Percentiles rank a stretch among this genome's conserved stretches.
Conservation (phyloP, 768 basidiomycete species). For the Suillus subalutaceus region DNA sequence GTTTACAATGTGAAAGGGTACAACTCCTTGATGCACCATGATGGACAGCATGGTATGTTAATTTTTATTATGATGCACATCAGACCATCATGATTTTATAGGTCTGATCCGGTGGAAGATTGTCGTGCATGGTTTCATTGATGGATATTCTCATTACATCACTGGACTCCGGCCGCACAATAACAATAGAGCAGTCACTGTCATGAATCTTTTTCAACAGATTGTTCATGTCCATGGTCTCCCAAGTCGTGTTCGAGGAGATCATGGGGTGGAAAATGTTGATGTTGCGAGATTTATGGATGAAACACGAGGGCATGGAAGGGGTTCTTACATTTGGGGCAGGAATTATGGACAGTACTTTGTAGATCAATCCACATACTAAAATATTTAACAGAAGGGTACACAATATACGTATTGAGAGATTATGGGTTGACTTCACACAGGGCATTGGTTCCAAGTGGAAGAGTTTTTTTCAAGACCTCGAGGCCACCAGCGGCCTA, state of each 20-base stretch:
- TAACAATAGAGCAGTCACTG: slow-evolving; percentile 43
- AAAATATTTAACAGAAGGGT: slow-evolving; percentile 32
- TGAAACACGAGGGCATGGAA: slow-evolving; percentile 12
- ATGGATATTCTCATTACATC: slow-evolving; percentile 39
- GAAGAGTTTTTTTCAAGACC: slow-evolving; percentile 50
- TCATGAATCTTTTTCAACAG: slow-evolving; percentile 34
- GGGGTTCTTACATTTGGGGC: slow-evolving; percentile 41
- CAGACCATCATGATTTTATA: slow-evolving; percentile 19
- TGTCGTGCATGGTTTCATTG: slow-evolving; percentile 45
- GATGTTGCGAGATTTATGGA: slow-evolving; percentile 30
- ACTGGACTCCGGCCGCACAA: slow-evolving; percentile 36
- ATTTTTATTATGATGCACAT: slow-evolving; percentile 33
- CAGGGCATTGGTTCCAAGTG: slow-evolving; percentile 38
- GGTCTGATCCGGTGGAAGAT: slow-evolving; percentile 29
- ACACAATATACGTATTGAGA: slow-evolving; percentile 43
- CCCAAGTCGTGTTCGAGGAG: slow-evolving; percentile 35
- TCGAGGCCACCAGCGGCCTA: slow-evolving; percentile 39
- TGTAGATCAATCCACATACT: not conserved
- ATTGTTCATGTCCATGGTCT: slow-evolving; percentile 28
- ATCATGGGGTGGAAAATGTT: slow-evolving; percentile 44
- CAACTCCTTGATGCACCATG: slow-evolving; percentile 43
- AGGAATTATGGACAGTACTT: slow-evolving; percentile 20
- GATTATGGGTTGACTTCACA: slow-evolving; percentile 43
- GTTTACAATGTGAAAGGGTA: slow-evolving; percentile 37
- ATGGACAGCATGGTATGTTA: slow-evolving; percentile 38